phyloP scores from a whole-genome alignment of 495 filamentous ascomycete genomes.

The Hapsidospora chrysogenum region DNA sequence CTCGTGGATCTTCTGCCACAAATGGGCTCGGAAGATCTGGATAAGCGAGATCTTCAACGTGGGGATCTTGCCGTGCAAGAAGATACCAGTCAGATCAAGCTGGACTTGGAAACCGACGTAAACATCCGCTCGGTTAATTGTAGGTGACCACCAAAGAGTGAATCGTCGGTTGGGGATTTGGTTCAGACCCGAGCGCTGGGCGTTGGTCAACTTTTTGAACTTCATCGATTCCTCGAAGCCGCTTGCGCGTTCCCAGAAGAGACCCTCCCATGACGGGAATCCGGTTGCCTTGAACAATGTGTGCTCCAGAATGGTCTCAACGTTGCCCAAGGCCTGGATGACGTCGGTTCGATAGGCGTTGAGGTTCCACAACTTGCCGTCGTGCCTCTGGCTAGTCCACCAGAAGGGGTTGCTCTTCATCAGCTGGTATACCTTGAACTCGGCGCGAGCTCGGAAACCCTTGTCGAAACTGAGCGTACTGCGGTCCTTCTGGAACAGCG shows the following conservation, averaged over 20 bases:
- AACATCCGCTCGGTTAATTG: conserved; percentile 62
- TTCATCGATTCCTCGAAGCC: conserved; percentile 85
- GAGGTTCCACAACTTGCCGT: conserved; percentile 97
- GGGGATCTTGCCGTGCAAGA: conserved; percentile 98
- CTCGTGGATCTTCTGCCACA: conserved; percentile 99
- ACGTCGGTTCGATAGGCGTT: conserved; percentile 98
- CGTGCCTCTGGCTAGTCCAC: conserved; percentile 98
- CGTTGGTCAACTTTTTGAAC: conserved; percentile 98
- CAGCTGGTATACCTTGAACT: conserved; percentile 96
- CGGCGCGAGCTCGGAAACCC: conserved; percentile 85
- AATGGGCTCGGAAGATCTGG: conserved; percentile 98
- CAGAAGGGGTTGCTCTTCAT: conserved; percentile 99
- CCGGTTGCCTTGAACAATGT: conserved; percentile 97
- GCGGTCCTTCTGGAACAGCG: conserved; percentile 96
- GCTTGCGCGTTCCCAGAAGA: conserved; percentile 81
- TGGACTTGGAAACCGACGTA: conserved; percentile 98
- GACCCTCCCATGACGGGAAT: conserved; percentile 96
- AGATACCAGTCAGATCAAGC: conserved; percentile 95
- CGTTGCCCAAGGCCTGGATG: conserved; percentile 94
- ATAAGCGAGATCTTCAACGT: conserved; percentile 97
- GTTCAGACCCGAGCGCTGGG: conserved; percentile 94
- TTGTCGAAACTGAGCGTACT: conserved; percentile 98
- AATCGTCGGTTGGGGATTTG: conserved; percentile 99
- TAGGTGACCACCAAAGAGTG: conserved; percentile 95
- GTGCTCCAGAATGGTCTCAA: conserved; percentile 98